Base-by-base conservation (phyloP, 202 grass and related monocot genomes). In the Cymbopogon flexuosus region DNA sequence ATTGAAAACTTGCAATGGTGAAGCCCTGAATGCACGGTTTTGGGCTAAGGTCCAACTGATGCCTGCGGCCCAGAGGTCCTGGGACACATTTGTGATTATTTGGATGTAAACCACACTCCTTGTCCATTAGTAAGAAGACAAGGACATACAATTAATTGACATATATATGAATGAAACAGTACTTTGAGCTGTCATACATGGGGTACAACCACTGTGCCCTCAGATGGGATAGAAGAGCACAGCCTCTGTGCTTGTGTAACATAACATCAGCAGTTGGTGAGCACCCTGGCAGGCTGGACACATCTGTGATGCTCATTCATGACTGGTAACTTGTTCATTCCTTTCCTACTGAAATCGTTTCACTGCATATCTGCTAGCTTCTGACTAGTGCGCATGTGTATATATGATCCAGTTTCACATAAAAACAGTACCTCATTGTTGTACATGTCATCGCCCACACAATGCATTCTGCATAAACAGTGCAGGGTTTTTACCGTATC, bases 141-240 rank as follows among this genome's bases (percentile, higher is more conserved):
- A 16, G 14, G 33, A 36, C 35, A 36, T 36, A 36, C 35, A 5
- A 36, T 36, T 36, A 36, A 1, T 59, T 54, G 62, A 13, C 45
- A 66, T 70, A 6, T 47, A 70, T 22, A 57, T 57, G 36, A 75
- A 77, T 35, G 70, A 30, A 81, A 76, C 43, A 80, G 63, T 84
- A 23, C 51, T 22, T 34, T 21, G 76, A 67, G 46, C 34, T 66
- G 15, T 79, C 62, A 31, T 73, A 29, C 39, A 22, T 22, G 13
- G 13, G 60, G 75, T 39, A 46, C 75, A 43, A 45, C 34, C 62
- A 62, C 39, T 84, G 60, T 39, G 10, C 18, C 54, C 62, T 70
- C 3, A 62, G 68, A 68, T 80, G 40, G 81, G 81, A 82, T 59
- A 80, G 81, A 42, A 74, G 81, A 70, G n/a, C n/a, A 62, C 63